Evolutionary conservation across 352 stramenopile species (phyloP), one percentile per base, ranked within the genome.

Genomic region (Phytophthora brassicae): DNA sequence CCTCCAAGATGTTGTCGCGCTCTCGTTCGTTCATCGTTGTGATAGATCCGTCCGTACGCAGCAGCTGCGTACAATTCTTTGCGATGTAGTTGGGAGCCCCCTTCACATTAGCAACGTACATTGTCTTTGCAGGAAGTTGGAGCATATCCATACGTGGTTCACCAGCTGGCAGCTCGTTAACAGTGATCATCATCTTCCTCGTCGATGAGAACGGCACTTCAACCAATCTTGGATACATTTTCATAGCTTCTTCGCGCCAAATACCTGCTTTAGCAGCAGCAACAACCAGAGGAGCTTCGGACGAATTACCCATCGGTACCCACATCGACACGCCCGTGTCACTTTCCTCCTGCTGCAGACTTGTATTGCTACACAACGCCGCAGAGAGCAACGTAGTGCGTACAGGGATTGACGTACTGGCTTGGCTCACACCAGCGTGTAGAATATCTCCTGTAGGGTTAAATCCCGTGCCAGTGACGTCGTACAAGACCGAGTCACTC

Each of bases 151-250:
- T 75, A 11, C 54, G 54, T 19, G 57, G 28, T 33, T 67, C 56
- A 0, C 64, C 69, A 2, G 53, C 43, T 9, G 77, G 65, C 11
- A 88, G 35, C 31, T 81, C 66, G 29, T 88, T 89, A 29, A 89
- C 74, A 4, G 76, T 88, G 43, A 88, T 86, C 96, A 99, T 98
- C 70, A 92, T 87, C 72, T 99, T 99, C 38, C 89, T 75, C 6
- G 95, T 88, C 14, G 90, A 98, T 13, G 80, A 97, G 74, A 99
- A 99, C 0, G 94, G 89, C 22, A 98, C 81, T 68, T 98, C 92
- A 14, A 81, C 70, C 1, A 89, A 52, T 56, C 96, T 77, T 23
- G 84, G 86, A 75, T 75, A 87, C 53, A 35, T 72, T 47, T 65
- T 68, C 42, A 72, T 73, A 17, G 58, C 73, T 29, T 78, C 43